These are phyloP conservation scores for Eutypa lata DNA, from an alignment of 2,329 filamentous ascomycete genomes.

Conservation along the genomic window DNA sequence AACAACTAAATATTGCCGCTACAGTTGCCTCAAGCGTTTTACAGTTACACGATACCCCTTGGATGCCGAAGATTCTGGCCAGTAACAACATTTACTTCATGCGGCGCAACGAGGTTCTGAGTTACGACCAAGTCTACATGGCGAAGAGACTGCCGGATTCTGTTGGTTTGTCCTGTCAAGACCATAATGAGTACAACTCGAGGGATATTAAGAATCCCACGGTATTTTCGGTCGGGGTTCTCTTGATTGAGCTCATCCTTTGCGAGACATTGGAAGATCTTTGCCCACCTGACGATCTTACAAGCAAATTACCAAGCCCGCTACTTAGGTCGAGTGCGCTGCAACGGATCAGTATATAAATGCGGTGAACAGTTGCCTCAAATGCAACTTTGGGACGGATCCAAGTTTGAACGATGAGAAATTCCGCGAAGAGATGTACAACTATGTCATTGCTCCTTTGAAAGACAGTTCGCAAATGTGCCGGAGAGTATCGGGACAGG, in stretches of 20 bases:
- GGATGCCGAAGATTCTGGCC: constrained; percentile 14
- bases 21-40: constrained; percentile 18
- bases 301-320: not conserved
- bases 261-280: constrained; percentile 11
- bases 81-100: constrained; percentile 14
- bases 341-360: constrained; percentile 4
- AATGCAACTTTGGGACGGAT: constrained; percentile 8
- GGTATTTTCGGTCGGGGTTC: constrained; percentile 7
- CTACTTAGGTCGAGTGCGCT: constrained; percentile 5
- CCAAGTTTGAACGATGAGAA: constrained; percentile 9
- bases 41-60: constrained; percentile 19
- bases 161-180: not conserved
- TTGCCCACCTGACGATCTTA: constrained; percentile 6
- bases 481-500: too few species aligned
- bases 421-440: constrained; percentile 11
- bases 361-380: constrained; percentile 11
- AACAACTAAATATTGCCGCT: constrained; percentile 14
- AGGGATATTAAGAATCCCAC: constrained; percentile 2
- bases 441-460: constrained; percentile 9
- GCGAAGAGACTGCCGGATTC: constrained; percentile 3
- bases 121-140: constrained; percentile 8
- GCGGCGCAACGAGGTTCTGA: constrained; percentile 5
- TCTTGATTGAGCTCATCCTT: constrained; percentile 12
- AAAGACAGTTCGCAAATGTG: constrained; percentile 2
- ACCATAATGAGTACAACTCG: not conserved